phyloP scores from a whole-genome alignment of 202 grass and related monocot species.

The Bolboschoenoplectus hybrid region DNA sequence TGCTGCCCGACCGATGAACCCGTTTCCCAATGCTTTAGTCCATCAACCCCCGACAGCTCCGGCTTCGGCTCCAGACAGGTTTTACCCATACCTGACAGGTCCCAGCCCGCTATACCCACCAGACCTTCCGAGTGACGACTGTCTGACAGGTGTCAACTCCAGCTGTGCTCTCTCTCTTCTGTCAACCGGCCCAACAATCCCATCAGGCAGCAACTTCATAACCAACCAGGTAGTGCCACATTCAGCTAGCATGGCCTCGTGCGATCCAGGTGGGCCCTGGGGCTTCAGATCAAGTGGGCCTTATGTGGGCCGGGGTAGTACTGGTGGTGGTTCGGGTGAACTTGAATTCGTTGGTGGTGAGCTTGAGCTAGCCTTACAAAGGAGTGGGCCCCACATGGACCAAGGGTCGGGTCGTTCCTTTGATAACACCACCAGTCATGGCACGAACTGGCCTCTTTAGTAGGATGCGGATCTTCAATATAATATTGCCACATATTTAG shows the following conservation, averaged over 20 bases:
- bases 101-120: slow-evolving; percentile 12
- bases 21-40: slow-evolving; percentile 30
- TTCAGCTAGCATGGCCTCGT: slow-evolving; percentile 20
- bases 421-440: slow-evolving; percentile 47
- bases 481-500: background rate
- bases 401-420: slow-evolving; percentile 49
- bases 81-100: slow-evolving; percentile 22
- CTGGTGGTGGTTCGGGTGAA: background rate
- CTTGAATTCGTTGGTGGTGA: slow-evolving; percentile 42
- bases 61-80: slow-evolving; percentile 10
- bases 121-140: slow-evolving; percentile 60
- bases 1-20: slow-evolving; percentile 42
- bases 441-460: slow-evolving; percentile 81
- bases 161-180: slow-evolving; percentile 99
- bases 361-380: slow-evolving; percentile 78
- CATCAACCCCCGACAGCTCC: slow-evolving; percentile 11
- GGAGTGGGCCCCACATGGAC: slow-evolving; percentile 46
- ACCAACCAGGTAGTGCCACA: slow-evolving; percentile 44
- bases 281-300: slow-evolving; percentile 40
- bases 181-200: slow-evolving; percentile 69
- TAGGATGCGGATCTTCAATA: background rate
- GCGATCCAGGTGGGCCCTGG: slow-evolving; percentile 33
- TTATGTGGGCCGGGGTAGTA: background rate
- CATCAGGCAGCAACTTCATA: slow-evolving; percentile 52
- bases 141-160: slow-evolving; percentile 66